Evolutionary conservation across 164 flowering plant genomes (phyloP).

Genomic region (Vitis amurensis): DNA sequence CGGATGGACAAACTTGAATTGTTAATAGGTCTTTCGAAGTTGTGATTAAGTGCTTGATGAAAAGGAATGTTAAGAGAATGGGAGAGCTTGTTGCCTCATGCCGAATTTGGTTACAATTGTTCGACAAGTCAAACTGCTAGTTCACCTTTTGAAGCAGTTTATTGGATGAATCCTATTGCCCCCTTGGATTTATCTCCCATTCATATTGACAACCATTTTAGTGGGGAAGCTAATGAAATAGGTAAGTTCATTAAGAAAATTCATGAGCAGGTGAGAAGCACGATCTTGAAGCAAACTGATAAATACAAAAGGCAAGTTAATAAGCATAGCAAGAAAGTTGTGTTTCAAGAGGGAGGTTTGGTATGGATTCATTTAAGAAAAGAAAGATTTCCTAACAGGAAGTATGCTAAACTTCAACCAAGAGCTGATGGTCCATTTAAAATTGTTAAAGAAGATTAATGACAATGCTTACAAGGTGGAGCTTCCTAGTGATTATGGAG

Average conservation of each 20-base stretch:
- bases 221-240: background rate
- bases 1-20: too few species aligned
- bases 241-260: background rate
- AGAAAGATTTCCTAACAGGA: background rate
- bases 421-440: background rate
- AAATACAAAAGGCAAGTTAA: background rate
- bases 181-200: too few species aligned
- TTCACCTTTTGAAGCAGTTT: too few species aligned
- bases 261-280: background rate
- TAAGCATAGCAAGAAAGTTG: background rate
- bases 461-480: constrained; percentile 3
- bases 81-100: background rate
- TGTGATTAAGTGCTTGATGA: too few species aligned
- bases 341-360: background rate
- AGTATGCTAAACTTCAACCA: background rate
- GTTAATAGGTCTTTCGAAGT: too few species aligned
- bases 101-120: too few species aligned
- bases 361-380: constrained; percentile 8
- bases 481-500: background rate
- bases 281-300: background rate
- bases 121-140: too few species aligned
- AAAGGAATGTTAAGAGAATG: too few species aligned
- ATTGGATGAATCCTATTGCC: too few species aligned
- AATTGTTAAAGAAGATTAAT: too few species aligned
- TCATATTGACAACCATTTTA: background rate